Evolutionary conservation across 1,284 basidiomycete species (phyloP), one percentile per base, ranked within the genome.

Genomic region (Ceratobasidium theobromae): DNA sequence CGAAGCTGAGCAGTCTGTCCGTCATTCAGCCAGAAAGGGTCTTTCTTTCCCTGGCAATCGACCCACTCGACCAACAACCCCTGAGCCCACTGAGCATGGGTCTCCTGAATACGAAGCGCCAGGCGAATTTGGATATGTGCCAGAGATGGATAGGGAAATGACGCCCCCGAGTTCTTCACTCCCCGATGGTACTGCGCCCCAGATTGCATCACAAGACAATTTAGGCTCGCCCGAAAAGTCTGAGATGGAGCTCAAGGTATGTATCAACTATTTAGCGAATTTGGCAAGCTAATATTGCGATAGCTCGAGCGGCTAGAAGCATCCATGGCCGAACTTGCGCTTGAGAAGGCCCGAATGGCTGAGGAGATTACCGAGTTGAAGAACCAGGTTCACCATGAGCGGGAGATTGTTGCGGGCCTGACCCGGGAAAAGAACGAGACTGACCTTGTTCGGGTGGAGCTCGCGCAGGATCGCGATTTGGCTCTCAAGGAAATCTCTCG

Each of bases 101-200:
- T 58, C 55, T 33, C 55, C 55, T 35, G 55, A 58, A 58, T 58
- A 58, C 30, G 55, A 58, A 16, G 41, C 55, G 23, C 55, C 55
- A 14, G 43, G 28, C 2, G 55, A 58, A 3, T 46, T 58, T 35
- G 55, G 35, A 16, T 58, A 27, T 58, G 18, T 6, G n/a, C 21
- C 23, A 14, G 55, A 14, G n/a, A 46, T 48, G 3, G 21, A 28
- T 28, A 21, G 28, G 43, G 55, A 48, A 28, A 46, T 58, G 16
- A 58, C 55, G 11, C 53, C 53, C 6, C 54, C 55, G 3, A 48
- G 43, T 25, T 58, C 43, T 3, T 58, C 55, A 5, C 54, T 23
- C 11, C 55, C 43, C 27, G 55, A 58, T 28, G 55, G 41, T 33
- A 28, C 33, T 9, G 11, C 27, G n/a, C 11, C 43, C 25, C 27